A percentile compares a stretch with the other conserved stretches of the same genome.
These are phyloP conservation scores for Sphenostylis stenocarpa DNA, from an alignment of 306 rosid genomes.

Conservation along the genomic window DNA sequence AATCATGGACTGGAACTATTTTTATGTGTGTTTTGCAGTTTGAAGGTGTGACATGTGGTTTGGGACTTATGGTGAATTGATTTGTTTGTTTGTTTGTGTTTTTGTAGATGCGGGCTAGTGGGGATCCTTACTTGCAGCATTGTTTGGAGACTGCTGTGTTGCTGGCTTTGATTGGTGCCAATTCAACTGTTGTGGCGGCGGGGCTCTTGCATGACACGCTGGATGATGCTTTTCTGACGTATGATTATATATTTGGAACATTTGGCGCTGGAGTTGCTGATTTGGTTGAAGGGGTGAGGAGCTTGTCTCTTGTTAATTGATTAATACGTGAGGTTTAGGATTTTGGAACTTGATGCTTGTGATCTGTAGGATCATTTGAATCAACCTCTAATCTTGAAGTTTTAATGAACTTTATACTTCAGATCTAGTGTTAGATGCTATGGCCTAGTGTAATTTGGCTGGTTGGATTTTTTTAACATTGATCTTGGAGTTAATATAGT, in stretches of 20 bases:
- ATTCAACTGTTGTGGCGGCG: conserved; percentile 90
- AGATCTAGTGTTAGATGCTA: conserved; percentile 17
- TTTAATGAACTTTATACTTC: background rate
- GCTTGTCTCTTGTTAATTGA: conserved; percentile 12
- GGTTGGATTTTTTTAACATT: background rate
- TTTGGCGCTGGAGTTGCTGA: conserved; percentile 89
- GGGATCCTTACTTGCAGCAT: conserved; percentile 93
- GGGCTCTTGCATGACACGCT: conserved; percentile 97
- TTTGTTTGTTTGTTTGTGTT: background rate
- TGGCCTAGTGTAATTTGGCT: background rate
- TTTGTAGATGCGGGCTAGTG: conserved; percentile 80
- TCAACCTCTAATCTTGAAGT: background rate
- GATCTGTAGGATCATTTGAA: conserved; percentile 23
- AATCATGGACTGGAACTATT: background rate
- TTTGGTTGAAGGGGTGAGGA: conserved; percentile 89
- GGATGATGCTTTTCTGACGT: conserved; percentile 76
- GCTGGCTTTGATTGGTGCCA: conserved; percentile 89
- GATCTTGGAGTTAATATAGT: background rate
- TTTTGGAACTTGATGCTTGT: conserved; percentile 3
- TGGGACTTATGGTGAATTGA: background rate
- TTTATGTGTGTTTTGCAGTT: background rate
- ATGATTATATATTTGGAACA: conserved; percentile 62
- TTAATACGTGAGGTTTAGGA: conserved; percentile 4
- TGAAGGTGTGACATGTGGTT: background rate
- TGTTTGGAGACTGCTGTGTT: conserved; percentile 92